These are phyloP conservation scores for Coemansia sp. DNA, from an alignment of 192 early-diverging fungal genomes.

Conservation along the genomic window DNA sequence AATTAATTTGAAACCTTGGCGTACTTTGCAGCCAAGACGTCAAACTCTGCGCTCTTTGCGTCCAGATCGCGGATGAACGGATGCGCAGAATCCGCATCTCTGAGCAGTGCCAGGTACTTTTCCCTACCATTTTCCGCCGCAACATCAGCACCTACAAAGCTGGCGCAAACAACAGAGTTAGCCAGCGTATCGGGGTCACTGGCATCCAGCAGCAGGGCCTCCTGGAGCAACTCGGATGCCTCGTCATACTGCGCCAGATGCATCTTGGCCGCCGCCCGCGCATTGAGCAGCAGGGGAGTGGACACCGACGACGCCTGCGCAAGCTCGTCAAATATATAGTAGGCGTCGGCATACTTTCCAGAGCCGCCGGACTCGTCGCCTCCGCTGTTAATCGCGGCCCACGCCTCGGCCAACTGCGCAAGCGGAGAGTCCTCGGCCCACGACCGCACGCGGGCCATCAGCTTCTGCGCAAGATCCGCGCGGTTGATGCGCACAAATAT, in stretches of 20 bases:
- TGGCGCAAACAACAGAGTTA: constrained; percentile 80
- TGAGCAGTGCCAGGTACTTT: constrained; percentile 72
- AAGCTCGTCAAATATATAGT: constrained; percentile 94
- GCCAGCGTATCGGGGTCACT: constrained; percentile 83
- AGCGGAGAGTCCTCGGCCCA: constrained; percentile 98
- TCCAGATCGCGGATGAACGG: constrained; percentile 75
- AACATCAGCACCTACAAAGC: constrained; percentile 64
- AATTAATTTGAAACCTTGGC: not conserved
- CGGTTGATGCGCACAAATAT: constrained; percentile 79
- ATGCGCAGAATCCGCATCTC: constrained; percentile 74
- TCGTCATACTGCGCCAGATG: constrained; percentile 78
- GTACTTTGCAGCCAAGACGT: constrained; percentile 37
- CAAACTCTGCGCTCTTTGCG: constrained; percentile 82
- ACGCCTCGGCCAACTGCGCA: constrained; percentile 91
- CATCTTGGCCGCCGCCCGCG: constrained; percentile 83
- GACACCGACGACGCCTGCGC: constrained; percentile 71
- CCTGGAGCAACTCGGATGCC: constrained; percentile 76
- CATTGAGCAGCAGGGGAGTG: constrained; percentile 73
- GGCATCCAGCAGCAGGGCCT: constrained; percentile 71
- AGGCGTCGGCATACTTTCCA: constrained; percentile 78
- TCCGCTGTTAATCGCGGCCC: constrained; percentile 73
- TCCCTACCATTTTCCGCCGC: constrained; percentile 55
- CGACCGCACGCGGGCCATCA: constrained; percentile 69
- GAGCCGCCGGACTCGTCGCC: constrained; percentile 35
- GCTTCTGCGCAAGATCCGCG: constrained; percentile 81